Percentiles rank a stretch among this genome's conserved stretches.
Conservation (phyloP, 768 basidiomycete species). For the Psilocybe cubensis region DNA sequence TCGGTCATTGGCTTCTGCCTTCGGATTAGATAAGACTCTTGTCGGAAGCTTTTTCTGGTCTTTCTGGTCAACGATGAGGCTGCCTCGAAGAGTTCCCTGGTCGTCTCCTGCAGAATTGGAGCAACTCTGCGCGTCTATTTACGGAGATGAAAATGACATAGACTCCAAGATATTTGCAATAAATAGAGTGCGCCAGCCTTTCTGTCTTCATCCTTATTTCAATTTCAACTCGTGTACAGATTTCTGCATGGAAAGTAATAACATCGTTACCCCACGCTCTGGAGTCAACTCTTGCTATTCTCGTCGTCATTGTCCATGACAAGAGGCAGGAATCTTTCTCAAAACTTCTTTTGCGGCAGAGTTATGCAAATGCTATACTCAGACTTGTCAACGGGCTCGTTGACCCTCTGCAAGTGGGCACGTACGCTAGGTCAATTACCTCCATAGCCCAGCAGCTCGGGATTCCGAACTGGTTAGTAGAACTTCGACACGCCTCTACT, state of each 20-base stretch:
- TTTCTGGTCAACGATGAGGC: conserved; percentile 14
- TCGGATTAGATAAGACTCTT: conserved; percentile 9
- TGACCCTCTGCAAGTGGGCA: conserved; percentile 89
- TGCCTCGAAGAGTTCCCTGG: conserved; percentile 22
- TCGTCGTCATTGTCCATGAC: conserved; percentile 66
- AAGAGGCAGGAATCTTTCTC: conserved; percentile 29
- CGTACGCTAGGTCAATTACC: conserved; percentile 89
- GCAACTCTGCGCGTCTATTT: conserved; percentile 59
- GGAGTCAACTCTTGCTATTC: conserved; percentile 68
- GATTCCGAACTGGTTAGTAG: conserved; percentile 88
- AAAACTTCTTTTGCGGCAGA: conserved; percentile 65
- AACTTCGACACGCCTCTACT: conserved; percentile 92
- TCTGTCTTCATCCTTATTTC: background rate
- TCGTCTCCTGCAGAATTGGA: conserved; percentile 17
- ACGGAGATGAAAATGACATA: conserved; percentile 60
- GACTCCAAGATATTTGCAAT: conserved; percentile 40
- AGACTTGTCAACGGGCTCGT: conserved; percentile 94
- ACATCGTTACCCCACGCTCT: conserved; percentile 82
- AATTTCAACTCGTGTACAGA: conserved; percentile 40
- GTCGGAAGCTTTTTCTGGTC: conserved; percentile 7
- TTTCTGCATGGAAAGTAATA: conserved; percentile 80
- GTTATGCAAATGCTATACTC: conserved; percentile 81
- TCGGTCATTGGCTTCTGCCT: background rate
- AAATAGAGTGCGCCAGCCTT: conserved; percentile 55
- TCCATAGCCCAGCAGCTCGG: conserved; percentile 87